Percentiles rank a stretch among this genome's conserved stretches.
Conservation (phyloP, 75 land plant species). For the Adiantum capillusveneris region DNA sequence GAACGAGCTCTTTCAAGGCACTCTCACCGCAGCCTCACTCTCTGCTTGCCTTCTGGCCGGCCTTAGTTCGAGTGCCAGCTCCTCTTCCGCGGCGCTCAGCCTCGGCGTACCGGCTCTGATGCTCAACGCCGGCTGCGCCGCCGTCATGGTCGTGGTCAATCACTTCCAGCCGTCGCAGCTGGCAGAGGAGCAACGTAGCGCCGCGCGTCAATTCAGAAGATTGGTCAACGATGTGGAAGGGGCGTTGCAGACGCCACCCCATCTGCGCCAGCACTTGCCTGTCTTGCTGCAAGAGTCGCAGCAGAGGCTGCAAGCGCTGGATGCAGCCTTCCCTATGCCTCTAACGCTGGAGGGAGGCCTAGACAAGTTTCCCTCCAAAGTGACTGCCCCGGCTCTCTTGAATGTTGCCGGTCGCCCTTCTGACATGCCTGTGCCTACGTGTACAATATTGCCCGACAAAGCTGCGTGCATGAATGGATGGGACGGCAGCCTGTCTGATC, state of each 20-base stretch:
- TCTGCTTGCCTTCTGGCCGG: conserved; percentile 35
- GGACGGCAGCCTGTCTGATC: too few relatives aligned
- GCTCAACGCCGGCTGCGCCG: conserved; percentile 23
- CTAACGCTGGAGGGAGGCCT: conserved; percentile 42
- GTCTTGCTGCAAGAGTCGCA: conserved; percentile 16
- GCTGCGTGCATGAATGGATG: too few relatives aligned
- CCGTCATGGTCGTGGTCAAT: conserved; percentile 26
- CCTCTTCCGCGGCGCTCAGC: conserved; percentile 1
- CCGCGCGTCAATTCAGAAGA: conserved; percentile 35
- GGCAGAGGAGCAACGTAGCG: conserved; percentile 62
- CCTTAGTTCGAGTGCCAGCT: conserved; percentile 23
- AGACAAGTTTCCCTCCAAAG: conserved; percentile 43
- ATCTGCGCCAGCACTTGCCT: conserved; percentile 16
- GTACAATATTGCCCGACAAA: too few relatives aligned
- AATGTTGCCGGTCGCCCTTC: too few relatives aligned
- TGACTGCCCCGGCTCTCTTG: background rate
- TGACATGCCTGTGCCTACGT: too few relatives aligned
- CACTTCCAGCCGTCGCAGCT: conserved; percentile 67
- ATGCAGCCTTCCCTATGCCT: conserved; percentile 53
- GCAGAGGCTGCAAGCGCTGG: conserved; percentile 42
- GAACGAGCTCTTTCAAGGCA: conserved; percentile 41
- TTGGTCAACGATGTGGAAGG: conserved; percentile 25
- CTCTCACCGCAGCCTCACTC: conserved; percentile 36
- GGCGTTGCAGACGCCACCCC: conserved; percentile 10
- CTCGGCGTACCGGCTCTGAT: conserved; percentile 19